Conservation (phyloP, 805 yeast genomes). For the Ogataea salicorniae region DNA sequence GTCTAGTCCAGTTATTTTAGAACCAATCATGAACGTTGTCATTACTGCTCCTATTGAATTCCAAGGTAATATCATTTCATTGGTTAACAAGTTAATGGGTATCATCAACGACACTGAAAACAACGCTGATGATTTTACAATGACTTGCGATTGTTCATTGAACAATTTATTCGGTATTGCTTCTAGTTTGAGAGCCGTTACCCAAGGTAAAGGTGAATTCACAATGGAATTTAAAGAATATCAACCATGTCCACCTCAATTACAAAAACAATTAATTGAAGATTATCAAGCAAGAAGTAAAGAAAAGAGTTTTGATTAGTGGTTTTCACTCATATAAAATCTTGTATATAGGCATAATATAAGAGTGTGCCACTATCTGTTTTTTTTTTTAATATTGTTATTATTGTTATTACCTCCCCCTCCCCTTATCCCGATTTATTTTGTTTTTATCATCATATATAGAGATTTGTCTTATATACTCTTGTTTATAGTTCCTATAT, state of each 20-base stretch:
- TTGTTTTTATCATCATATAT: background rate
- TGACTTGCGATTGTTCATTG: conserved; percentile 93
- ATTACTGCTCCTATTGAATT: conserved; percentile 94
- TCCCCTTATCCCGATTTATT: no score
- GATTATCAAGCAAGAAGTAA: conserved; percentile 62
- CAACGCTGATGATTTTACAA: conserved; percentile 89
- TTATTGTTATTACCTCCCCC: background rate
- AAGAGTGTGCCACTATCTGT: background rate
- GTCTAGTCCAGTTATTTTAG: conserved; percentile 83
- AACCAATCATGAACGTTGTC: conserved; percentile 93
- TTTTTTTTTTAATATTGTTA: background rate
- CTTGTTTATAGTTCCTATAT: conserved; percentile 1
- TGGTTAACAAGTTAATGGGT: conserved; percentile 88
- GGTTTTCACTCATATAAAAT: background rate
- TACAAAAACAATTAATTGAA: conserved; percentile 85
- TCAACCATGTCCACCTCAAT: conserved; percentile 83
- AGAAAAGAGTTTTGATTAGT: conserved; percentile 8
- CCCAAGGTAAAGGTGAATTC: conserved; percentile 99
- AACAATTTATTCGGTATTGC: conserved; percentile 96
- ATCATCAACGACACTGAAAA: conserved; percentile 91
- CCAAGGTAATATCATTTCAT: conserved; percentile 89
- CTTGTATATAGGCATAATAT: background rate
- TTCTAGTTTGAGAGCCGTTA: conserved; percentile 87
- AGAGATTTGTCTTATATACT: background rate
- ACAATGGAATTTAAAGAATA: conserved; percentile 91